Evolutionary conservation across 768 basidiomycete species (phyloP).

Genomic region (Tubosaeta sp.): DNA sequence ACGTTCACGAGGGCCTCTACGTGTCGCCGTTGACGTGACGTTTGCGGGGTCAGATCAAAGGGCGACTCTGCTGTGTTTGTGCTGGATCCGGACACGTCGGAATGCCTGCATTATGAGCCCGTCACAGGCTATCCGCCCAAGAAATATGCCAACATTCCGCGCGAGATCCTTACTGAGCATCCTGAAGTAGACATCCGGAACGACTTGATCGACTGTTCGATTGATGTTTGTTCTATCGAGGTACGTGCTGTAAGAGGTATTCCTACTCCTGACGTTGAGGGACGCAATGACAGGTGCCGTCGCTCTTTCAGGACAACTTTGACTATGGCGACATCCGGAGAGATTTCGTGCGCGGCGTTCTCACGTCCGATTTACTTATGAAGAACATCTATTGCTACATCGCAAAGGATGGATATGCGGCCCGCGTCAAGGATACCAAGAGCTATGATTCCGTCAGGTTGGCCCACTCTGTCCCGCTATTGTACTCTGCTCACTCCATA

Average conservation of each 20-base stretch:
- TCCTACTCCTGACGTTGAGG: neutral
- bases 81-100: conserved; percentile 66
- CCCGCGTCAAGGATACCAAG: conserved; percentile 88
- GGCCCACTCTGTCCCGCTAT: neutral
- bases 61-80: conserved; percentile 79
- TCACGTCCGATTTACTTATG: conserved; percentile 91
- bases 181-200: conserved; percentile 83
- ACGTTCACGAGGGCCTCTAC: conserved; percentile 18
- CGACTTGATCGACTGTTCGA: conserved; percentile 83
- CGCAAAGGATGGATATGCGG: conserved; percentile 85
- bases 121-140: conserved; percentile 66
- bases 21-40: conserved; percentile 1
- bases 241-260: conserved; percentile 37
- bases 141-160: conserved; percentile 61
- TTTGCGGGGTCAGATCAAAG: conserved; percentile 44
- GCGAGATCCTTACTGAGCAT: conserved; percentile 67
- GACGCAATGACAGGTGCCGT: conserved; percentile 66
- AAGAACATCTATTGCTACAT: conserved; percentile 93
- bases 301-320: conserved; percentile 97
- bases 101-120: conserved; percentile 84
- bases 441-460: conserved; percentile 90
- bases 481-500: neutral
- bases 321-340: conserved; percentile 89
- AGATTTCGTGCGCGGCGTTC: conserved; percentile 91
- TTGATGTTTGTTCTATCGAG: conserved; percentile 93